phyloP scores from a whole-genome alignment of 495 filamentous ascomycete genomes.

The Podospora sp. region DNA sequence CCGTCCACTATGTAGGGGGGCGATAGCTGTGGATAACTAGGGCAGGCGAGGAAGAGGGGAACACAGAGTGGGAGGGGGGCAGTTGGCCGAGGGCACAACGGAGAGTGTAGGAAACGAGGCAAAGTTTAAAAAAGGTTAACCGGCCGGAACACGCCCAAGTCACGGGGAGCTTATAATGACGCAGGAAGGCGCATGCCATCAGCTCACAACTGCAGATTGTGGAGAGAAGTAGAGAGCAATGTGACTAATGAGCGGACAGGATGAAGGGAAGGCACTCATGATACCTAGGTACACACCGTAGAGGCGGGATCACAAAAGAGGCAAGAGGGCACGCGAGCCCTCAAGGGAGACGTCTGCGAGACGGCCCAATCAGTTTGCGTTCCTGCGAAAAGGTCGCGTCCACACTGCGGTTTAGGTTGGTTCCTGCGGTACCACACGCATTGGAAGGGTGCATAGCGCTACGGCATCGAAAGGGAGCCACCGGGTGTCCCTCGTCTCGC shows the following conservation, averaged over 20 bases:
- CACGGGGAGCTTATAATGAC: slow-evolving; percentile 1
- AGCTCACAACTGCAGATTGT: slow-evolving; percentile 4
- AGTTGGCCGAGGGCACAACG: not conserved
- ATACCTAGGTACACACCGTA: not conserved
- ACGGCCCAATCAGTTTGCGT: not conserved
- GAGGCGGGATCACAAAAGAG: slow-evolving; percentile 8
- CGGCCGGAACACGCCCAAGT: not conserved
- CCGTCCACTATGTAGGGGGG: not conserved
- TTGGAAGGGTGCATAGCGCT: not conserved
- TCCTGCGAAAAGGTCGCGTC: not conserved
- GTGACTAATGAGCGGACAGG: not conserved
- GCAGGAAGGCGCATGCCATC: slow-evolving; percentile 9
- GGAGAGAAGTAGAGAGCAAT: slow-evolving; percentile 4
- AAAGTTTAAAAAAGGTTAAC: slow-evolving; percentile 5
- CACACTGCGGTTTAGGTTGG: not conserved
- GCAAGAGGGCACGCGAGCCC: slow-evolving; percentile 19
- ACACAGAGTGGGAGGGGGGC: not conserved
- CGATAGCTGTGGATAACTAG: not conserved
- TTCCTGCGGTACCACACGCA: slow-evolving; percentile 5
- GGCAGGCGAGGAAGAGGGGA: not conserved
- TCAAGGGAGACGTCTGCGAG: not conserved
- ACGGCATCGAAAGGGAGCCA: not conserved
- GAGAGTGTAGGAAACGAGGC: not conserved
- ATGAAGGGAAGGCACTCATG: not conserved
- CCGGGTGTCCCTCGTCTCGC: not conserved